Base-by-base conservation (phyloP, 2,329 filamentous ascomycete genomes). In the Alternaria ventricosa region DNA sequence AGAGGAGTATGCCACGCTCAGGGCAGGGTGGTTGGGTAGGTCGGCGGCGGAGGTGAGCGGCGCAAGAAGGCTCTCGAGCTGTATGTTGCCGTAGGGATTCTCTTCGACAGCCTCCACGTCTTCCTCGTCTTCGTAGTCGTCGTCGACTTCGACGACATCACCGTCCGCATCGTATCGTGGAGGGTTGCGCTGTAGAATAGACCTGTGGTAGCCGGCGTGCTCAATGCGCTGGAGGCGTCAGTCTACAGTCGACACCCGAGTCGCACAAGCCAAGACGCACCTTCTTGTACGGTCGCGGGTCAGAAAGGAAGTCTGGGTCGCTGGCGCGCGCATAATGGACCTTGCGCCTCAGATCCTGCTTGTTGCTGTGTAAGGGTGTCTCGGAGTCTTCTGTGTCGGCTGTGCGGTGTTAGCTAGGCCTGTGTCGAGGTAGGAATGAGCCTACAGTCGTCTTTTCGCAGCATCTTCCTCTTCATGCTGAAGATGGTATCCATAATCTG, bases 351-450 rank as follows among this genome's bases (percentile, higher is more conserved):
- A 95, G 84, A 78, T 94, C 95, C 79, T 93, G 88, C 65, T 91
- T 91, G 75, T 92, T 89, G 79, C 94, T 94, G 61, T 89, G 90
- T 71, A 87, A 87, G 71, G 87, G 85, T 64, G 89, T 86, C 71
- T 93, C 89, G 58, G 88, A 87, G 64, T 89, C 89, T 79, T 95
- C 92, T 62, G 91, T 92, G 77, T 94, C 92, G 66, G 93, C 92
- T 94, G 80, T 43, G 28, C 22, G 27, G 10, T 13, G 65, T 77
- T 53, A 77, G 74, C 63, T 13, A 57, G 43, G 36, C 36, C 41
- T 15, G 41, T 20, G 54, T n/a, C 13, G 30, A 49, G 43, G 51
- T 15, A n/a, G 33, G 27, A 22, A 30, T 23, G 45, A 22, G 8
- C 74, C 53, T 73, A 80, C 79, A 75, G 49, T 81, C 77, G 44